Base-by-base conservation (phyloP, 306 rosid species). In the Quercus dentata region DNA sequence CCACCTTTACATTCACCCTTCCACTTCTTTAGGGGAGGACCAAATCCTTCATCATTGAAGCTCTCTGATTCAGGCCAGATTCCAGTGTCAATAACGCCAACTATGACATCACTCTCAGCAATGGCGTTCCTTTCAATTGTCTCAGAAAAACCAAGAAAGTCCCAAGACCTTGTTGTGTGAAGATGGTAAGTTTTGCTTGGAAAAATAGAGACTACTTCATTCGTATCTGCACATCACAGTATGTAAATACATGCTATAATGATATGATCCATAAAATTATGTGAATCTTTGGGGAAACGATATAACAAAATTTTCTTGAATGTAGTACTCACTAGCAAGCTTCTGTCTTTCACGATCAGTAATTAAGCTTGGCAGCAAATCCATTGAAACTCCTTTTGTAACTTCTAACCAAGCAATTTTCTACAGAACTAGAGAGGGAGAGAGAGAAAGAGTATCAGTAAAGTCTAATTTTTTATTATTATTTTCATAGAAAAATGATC, bases 1-100 rank as follows among this genome's bases (percentile, higher is more conserved):
- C 76, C 76, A 0, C 76, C 76, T 6, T 11, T 20, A 73, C 83
- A 83, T 9, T 46, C 57, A 0, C 83, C 86, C 27, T 15, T 79
- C 86, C 86, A 79, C 51, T 83, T 83, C 17, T 55, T 56, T 0
- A 84, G 87, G 41, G 77, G 28, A 19, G 56, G 64, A 2, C 87
- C 71, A 33, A 71, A n/a, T 17, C 78, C 78, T 25, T 72, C 49
- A 23, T 76, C 85, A 3, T 51, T 79, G 1, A 84, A 84, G 27
- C 84, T 76, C 31, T 76, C 56, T 7, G 76, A 80, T 5, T 84
- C 79, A 1, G 79, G 87, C 84, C 84, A 80, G 2, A 84, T 59
- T 30, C 82, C 84, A 20, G 6, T 14, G 65, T 84, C 87, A 13
- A 84, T 3, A 4, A 80, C 27, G 8, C 84, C 87, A 5, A 80